Conservation (phyloP, 2,329 filamentous ascomycete genomes). For the Colletotrichum trifolii region DNA sequence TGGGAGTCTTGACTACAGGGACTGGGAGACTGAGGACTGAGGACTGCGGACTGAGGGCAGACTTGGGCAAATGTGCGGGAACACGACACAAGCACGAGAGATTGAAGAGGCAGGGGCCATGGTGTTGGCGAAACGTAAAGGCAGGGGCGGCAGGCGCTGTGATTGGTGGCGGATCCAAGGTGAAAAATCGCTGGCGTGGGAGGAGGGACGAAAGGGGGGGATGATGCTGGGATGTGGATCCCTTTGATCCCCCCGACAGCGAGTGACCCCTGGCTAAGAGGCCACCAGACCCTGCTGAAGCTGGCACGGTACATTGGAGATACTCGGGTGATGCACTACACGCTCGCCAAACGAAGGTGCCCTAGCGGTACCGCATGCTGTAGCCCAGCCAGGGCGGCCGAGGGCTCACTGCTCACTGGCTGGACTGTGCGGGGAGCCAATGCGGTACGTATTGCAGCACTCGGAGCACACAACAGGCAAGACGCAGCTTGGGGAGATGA, state of each 20-base stretch:
- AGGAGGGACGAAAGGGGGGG: background rate
- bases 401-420: too few relatives aligned
- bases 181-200: background rate
- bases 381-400: too few relatives aligned
- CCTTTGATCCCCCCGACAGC: slow-evolving; percentile 33
- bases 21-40: background rate
- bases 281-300: background rate
- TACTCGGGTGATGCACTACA: too few relatives aligned
- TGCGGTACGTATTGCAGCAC: too few relatives aligned
- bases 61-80: slow-evolving; percentile 25
- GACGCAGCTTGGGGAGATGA: too few relatives aligned
- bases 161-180: slow-evolving; percentile 6
- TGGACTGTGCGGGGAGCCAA: too few relatives aligned
- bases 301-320: background rate
- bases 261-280: slow-evolving; percentile 18
- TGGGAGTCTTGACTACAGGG: background rate
- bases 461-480: too few relatives aligned
- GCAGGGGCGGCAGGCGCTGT: background rate
- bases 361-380: too few relatives aligned
- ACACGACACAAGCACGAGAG: slow-evolving; percentile 33
- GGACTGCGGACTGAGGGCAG: slow-evolving; percentile 8
- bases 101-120: slow-evolving; percentile 30
- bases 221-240: slow-evolving; percentile 25
- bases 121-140: slow-evolving; percentile 31
- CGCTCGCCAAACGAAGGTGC: too few relatives aligned